Base-by-base conservation (phyloP, 129 eudicot genomes). In the Artemisia annua region DNA sequence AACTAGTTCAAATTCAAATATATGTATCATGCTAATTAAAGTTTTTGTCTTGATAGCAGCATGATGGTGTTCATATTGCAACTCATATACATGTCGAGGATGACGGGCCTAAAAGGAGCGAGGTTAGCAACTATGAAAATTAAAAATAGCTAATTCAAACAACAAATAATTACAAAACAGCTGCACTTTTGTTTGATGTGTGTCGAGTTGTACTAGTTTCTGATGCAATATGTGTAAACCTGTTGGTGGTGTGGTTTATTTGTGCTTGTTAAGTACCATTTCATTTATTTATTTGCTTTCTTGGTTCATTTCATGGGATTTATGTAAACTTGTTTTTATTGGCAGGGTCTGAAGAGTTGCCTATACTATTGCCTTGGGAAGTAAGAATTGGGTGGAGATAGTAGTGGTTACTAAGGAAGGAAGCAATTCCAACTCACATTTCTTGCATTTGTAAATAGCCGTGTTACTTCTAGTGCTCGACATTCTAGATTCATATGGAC, bases 81-180 rank as follows among this genome's bases (percentile, higher is more conserved):
- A 92, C 98, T 80, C 96, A 87, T 81, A 85, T 92, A 72, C 88
- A 82, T 48, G 87, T 92, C 43, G 86, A 87, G 86, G 95, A 85
- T 55, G 98, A 89, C 64, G 96, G 98, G 43, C 96, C 98, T 61
- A 85, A 78, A 83, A 87, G 95, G 82, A 92, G n/a, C n/a, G n/a
- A n/a, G 98, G 98, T 92, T 69, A 49, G 89, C 26, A 24, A 57
- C 12, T 75, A 30, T 24, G 73, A 58, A 59, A 24, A n/a, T 61
- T 24, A 49, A 10, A 60, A 3, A 15, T 18, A 16, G 1, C 63
- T 61, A 60, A 16, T 3, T 57, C 22, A 20, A 18, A 14, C 14
- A 48, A 48, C 53, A 48, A 11, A 48, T 14, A 57, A 57, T 3
- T n/a, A 46, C 7, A 66, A 28, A 11, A 10, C 5, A 57, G 67